Conservation (phyloP, 2,329 filamentous ascomycete species). For the Exophiala phaeomuriformis region DNA sequence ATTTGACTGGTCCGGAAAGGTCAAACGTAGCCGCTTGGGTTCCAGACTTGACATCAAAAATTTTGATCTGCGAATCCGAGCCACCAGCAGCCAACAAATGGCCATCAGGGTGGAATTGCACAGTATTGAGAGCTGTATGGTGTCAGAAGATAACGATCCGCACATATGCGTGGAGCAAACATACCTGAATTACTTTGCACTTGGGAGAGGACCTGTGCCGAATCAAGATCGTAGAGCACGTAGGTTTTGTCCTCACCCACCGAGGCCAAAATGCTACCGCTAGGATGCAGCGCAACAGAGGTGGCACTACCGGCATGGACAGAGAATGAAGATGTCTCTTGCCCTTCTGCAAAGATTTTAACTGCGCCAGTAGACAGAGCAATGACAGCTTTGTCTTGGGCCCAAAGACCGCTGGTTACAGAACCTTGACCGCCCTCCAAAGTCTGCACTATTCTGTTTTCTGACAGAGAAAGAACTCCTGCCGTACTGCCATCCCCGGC, state of each 20-base stretch:
- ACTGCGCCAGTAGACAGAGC: conserved; percentile 69
- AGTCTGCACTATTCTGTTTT: conserved; percentile 66
- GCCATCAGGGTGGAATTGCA: conserved; percentile 92
- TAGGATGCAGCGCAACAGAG: conserved; percentile 71
- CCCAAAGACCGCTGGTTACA: conserved; percentile 57
- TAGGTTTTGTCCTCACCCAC: conserved; percentile 89
- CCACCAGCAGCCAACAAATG: conserved; percentile 83
- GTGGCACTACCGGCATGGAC: conserved; percentile 78
- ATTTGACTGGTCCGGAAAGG: conserved; percentile 57
- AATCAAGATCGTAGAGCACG: conserved; percentile 73
- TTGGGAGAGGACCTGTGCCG: conserved; percentile 63
- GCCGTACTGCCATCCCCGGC: conserved; percentile 68
- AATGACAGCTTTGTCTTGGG: conserved; percentile 60
- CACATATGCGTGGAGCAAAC: conserved; percentile 31
- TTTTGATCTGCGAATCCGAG: conserved; percentile 70
- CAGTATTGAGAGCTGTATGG: conserved; percentile 60
- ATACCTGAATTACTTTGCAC: conserved; percentile 73
- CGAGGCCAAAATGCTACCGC: conserved; percentile 74
- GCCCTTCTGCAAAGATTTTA: conserved; percentile 66
- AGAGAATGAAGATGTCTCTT: conserved; percentile 61
- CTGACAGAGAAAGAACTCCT: conserved; percentile 69
- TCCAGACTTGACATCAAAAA: conserved; percentile 80
- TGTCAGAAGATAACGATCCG: conserved; percentile 14
- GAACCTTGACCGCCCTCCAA: conserved; percentile 44
- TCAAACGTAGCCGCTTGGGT: conserved; percentile 68